Evolutionary conservation across 176 grass and related monocot species (phyloP).

Genomic region (Panicum miliaceum): DNA sequence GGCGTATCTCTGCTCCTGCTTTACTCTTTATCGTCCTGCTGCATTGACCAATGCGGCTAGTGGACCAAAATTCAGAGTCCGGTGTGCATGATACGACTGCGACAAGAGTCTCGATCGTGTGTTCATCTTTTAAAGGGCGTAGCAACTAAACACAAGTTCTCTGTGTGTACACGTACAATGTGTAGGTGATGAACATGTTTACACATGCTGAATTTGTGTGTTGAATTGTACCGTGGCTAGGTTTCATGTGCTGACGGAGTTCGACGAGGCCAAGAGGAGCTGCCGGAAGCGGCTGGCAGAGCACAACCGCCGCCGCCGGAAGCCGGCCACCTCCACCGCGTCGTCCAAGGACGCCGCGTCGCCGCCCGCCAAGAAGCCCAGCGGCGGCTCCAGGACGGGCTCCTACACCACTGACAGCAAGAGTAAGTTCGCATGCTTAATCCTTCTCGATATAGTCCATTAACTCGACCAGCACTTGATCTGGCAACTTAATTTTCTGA

Average conservation of each 20-base stretch:
- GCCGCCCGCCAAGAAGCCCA: constrained; percentile 43
- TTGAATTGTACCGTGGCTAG: constrained; percentile 20
- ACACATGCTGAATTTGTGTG: background rate
- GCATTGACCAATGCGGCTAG: constrained; percentile 11
- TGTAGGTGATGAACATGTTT: no score
- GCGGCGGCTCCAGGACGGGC: constrained; percentile 9
- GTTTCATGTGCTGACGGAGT: constrained; percentile 77
- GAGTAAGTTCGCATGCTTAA: constrained; percentile 30
- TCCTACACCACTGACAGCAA: constrained; percentile 50
- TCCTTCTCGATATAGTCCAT: background rate
- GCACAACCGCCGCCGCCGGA: constrained; percentile 86
- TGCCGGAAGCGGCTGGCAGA: constrained; percentile 77
- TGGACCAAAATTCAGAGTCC: constrained; percentile 5
- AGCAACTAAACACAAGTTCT: no score
- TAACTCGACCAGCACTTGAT: background rate
- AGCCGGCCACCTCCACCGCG: constrained; percentile 34
- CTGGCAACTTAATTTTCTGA: background rate
- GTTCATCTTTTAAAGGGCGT: background rate
- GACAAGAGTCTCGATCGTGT: background rate
- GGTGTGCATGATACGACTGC: background rate
- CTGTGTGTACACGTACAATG: background rate
- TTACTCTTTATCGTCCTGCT: constrained; percentile 32
- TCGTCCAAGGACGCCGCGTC: constrained; percentile 36
- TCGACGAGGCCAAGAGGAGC: constrained; percentile 78
- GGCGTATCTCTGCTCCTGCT: constrained; percentile 34